Evolutionary conservation across 768 basidiomycete species (phyloP), one percentile per base, ranked within the genome.

Genomic region (Suillus variegatus): DNA sequence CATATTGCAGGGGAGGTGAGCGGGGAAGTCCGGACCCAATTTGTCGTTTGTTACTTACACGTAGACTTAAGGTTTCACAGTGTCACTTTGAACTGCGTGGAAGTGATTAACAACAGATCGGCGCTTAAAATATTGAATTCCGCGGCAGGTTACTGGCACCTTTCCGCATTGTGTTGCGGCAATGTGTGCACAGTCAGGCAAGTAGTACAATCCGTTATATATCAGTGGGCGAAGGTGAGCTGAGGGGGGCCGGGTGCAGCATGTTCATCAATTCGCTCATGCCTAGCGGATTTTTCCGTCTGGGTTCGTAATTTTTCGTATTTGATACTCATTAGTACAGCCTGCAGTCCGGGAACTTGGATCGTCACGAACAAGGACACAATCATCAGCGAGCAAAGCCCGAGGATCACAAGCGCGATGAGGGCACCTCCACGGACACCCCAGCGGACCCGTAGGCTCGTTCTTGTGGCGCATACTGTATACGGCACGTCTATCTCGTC

Each of bases 101-200:
- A 55, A 25, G 20, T 57, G 22, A 22, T 25, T 18, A 18, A 6
- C 16, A 16, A 6, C 9, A 38, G 36, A 56, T 56, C 55, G 57
- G 40, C 25, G 57, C 40, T 28, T 28, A 28, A 6, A 60, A 60
- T 60, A 43, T 60, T 60, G 40, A 41, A 43, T 60, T 60, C 57
- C 40, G 57, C 40, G 57, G 18, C 40, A 18, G 40, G 4, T 4
- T 16, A 16, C 32, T 32, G 32, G 32, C 32, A 52, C 16, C 51
- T 28, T 7, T 25, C 51, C 51, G 25, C 51, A 52, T 52, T 28
- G 25, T 35, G 20, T 55, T 32, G 32, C 54, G 32, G 54, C 32
- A 54, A 54, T 54, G 32, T 32, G 51, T 20, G 28, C 28, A 28
- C 52, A 12, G 32, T 32, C 20, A 55, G 32, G 54, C 20, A 55